Evolutionary conservation across 192 early-diverging fungal genomes (phyloP), one percentile per base, ranked within the genome.

Genomic region (Backusella liffmaniae): DNA sequence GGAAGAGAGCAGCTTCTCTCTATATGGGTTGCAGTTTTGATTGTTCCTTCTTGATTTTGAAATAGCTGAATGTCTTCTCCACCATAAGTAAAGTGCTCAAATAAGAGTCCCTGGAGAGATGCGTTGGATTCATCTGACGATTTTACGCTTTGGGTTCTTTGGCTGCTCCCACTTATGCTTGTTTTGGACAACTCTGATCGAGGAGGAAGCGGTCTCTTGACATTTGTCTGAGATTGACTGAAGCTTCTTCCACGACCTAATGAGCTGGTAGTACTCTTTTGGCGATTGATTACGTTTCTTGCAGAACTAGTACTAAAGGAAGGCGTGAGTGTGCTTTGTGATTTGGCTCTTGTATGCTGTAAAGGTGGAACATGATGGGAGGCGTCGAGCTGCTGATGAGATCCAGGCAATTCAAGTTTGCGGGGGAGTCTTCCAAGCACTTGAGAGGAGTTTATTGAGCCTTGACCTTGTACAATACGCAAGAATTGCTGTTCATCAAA

Each of bases 401-500:
- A 29, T 36, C 59, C 36, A 7, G 73, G 73, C 10, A 74, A 34
- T 21, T 44, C 42, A 9, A 74, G 65, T 67, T 42, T 74, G 34
- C 75, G 66, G 6, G 82, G 82, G 16, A 83, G 68, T 18, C 66
- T 30, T 1, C 82, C 82, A 4, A 83, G 49, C 1, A 70, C 74
- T 8, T 74, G 59, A 10, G 74, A 46, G 36, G 77, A 67, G 59
- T 35, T 67, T 2, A 44, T 53, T 8, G 70, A 46, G 2, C 66
- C 44, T 44, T 83, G 59, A 1, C 82, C 82, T 66, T 79, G 78
- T 26, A 83, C 78, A 15, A 83, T 67, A 21, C 51, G 42, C 12
- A 79, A 56, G 49, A 83, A 83, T 69, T 83, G 77, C 4, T 67
- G 23, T 42, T 83, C 82, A n/a, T 83, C 75, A 74, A 83, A 83